Evolutionary conservation across 2,329 filamentous ascomycete genomes (phyloP).

Genomic region (Ophiostoma novo-ulmi): DNA sequence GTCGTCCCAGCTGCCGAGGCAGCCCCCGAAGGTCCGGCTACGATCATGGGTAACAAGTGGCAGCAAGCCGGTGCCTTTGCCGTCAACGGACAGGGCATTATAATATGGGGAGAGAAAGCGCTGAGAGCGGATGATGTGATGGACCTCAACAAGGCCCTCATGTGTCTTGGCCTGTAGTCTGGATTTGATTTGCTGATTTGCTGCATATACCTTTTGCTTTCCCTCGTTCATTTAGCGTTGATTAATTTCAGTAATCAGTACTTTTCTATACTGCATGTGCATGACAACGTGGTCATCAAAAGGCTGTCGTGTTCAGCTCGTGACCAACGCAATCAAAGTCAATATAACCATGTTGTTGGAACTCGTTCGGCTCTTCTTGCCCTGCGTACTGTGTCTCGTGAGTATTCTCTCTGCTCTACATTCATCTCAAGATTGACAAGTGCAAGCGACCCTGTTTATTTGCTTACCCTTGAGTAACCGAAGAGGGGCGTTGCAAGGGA

Average conservation of each 20-base stretch:
- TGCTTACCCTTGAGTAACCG: background rate
- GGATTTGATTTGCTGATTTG: background rate
- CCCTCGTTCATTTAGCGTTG: background rate
- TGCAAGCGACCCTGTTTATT: background rate
- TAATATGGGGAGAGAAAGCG: conserved; percentile 49
- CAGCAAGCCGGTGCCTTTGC: conserved; percentile 51
- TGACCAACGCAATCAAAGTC: background rate
- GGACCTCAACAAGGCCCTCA: conserved; percentile 48
- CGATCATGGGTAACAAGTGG: conserved; percentile 52
- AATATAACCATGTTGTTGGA: background rate
- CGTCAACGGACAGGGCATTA: conserved; percentile 45
- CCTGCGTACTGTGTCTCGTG: background rate
- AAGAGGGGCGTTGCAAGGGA: conserved; percentile 3
- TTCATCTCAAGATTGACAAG: background rate
- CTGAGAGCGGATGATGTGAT: conserved; percentile 46
- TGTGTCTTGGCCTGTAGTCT: conserved; percentile 34
- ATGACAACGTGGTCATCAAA: background rate
- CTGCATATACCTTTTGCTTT: conserved; percentile 9
- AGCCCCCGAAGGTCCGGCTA: conserved; percentile 37
- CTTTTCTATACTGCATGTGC: background rate
- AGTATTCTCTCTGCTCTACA: background rate
- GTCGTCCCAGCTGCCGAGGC: conserved; percentile 31
- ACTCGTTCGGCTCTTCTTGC: background rate
- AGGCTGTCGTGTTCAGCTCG: background rate
- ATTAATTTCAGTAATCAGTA: background rate